Base-by-base conservation (phyloP, 2,329 filamentous ascomycete species). In the Claviceps spartinae region DNA sequence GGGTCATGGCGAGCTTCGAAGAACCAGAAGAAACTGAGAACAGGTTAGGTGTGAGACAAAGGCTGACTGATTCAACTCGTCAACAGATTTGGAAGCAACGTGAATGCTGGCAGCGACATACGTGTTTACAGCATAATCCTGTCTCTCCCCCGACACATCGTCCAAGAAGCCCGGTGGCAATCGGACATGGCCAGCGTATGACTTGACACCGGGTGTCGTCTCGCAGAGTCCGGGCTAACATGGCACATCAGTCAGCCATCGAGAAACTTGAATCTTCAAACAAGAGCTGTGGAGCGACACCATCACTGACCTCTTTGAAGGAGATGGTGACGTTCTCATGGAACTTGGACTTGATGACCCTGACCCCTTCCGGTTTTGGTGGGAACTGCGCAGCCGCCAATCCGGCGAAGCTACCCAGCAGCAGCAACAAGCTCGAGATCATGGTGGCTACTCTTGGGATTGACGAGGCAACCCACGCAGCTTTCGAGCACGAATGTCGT, bases 111-210 rank as follows among this genome's bases (percentile, higher is more conserved):
- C 26, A n/a, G 24, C 7, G 11, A 20, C 60, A 44, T 54, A 83
- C 48, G 77, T 81, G 53, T 63, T 73, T 51, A 72, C 66, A 20
- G 69, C 63, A 55, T 74, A 75, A 42, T 67, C 56, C 34, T 68
- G 64, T 24, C 52, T 64, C 72, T 54, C 80, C 57, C 81, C 79
- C 52, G 58, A 54, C 7, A 57, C 55, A 47, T 65, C 65, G 37
- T 74, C 63, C 30, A 58, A 48, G 36, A 62, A 56, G 46, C 62
- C 66, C 1, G 76, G 63, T 20, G 79, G 72, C 50, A 83, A 62
- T 54, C 72, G 71, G 50, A 86, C 75, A 66, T 84, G 82, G 56
- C 82, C 82, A 8, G 79, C 73, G 63, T 81, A 85, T 66, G 67
- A 82, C 77, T 67, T 84, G 75, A 69, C 81, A 69, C 68, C 83